Percentiles rank a stretch among this genome's conserved stretches.
phyloP scores from a whole-genome alignment of 768 basidiomycete species.

The Suillus ampliporus region DNA sequence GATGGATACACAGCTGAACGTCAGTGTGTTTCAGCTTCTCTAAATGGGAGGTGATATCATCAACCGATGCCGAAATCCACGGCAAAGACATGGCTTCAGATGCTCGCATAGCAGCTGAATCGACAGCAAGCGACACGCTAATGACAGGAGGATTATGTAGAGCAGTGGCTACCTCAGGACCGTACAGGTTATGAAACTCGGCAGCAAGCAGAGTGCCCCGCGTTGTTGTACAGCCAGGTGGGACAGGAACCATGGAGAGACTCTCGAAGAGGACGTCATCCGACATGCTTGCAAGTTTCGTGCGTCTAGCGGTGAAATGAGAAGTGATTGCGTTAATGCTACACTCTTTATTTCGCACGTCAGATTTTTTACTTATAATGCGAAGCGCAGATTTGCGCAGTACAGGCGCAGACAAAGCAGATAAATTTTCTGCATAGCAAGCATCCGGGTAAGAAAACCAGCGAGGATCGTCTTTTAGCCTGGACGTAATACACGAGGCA shows the following conservation, averaged over 20 bases:
- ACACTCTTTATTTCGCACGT: too few relatives aligned
- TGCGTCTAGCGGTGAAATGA: background rate
- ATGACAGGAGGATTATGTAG: background rate
- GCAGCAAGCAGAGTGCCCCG: background rate
- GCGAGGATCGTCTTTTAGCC: too few relatives aligned
- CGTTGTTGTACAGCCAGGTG: background rate
- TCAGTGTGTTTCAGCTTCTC: background rate
- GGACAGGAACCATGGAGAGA: background rate
- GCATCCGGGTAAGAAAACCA: too few relatives aligned
- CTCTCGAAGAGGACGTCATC: background rate
- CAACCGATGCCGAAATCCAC: background rate
- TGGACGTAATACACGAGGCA: too few relatives aligned
- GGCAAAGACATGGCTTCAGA: slow-evolving; percentile 2
- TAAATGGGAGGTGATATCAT: background rate
- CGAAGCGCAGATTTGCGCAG: too few relatives aligned
- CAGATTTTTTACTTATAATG: too few relatives aligned
- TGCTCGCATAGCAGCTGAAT: background rate
- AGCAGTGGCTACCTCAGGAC: background rate
- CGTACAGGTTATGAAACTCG: background rate
- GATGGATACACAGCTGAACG: background rate
- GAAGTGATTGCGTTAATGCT: too few relatives aligned
- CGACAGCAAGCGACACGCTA: background rate
- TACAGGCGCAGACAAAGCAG: too few relatives aligned
- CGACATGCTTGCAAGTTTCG: background rate
- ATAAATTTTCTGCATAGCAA: too few relatives aligned